A percentile compares a stretch with the other conserved stretches of the same genome.
phyloP scores from a whole-genome alignment of 2,329 filamentous ascomycete species.

The Claviceps sp. region DNA sequence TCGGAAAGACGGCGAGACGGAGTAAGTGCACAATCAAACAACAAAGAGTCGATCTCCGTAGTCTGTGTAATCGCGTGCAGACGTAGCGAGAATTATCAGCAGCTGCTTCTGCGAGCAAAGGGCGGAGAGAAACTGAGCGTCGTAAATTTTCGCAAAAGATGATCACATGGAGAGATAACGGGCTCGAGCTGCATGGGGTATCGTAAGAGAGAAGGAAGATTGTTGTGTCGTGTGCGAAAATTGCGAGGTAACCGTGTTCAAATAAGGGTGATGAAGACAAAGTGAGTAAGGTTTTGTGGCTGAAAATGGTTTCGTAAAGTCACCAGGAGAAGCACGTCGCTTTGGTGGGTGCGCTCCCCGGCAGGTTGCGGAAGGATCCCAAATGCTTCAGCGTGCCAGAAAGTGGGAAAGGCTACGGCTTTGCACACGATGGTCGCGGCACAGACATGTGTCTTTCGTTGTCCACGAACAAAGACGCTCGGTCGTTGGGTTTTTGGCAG shows the following conservation, averaged over 20 bases:
- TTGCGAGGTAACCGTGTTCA: background rate
- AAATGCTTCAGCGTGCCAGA: background rate
- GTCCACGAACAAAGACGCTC: background rate
- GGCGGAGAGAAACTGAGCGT: background rate
- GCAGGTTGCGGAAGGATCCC: background rate
- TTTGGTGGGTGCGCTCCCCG: background rate
- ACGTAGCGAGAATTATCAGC: background rate
- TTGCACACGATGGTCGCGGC: background rate
- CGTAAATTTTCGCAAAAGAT: background rate
- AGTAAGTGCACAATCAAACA: background rate
- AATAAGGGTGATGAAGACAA: background rate
- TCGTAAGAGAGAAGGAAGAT: background rate
- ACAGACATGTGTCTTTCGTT: background rate
- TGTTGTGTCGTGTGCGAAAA: background rate
- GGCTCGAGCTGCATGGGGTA: background rate
- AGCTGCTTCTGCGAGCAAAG: background rate
- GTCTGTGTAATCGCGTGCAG: background rate
- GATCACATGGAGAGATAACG: background rate
- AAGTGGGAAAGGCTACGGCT: background rate
- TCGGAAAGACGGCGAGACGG: background rate
- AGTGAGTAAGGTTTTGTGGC: background rate
- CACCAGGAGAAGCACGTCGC: background rate
- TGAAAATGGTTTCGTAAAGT: background rate
- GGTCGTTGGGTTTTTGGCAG: background rate
- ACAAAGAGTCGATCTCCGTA: background rate